These are phyloP conservation scores for Aureobasidium sp. DNA, from an alignment of 2,329 filamentous ascomycete species.

Conservation along the genomic window DNA sequence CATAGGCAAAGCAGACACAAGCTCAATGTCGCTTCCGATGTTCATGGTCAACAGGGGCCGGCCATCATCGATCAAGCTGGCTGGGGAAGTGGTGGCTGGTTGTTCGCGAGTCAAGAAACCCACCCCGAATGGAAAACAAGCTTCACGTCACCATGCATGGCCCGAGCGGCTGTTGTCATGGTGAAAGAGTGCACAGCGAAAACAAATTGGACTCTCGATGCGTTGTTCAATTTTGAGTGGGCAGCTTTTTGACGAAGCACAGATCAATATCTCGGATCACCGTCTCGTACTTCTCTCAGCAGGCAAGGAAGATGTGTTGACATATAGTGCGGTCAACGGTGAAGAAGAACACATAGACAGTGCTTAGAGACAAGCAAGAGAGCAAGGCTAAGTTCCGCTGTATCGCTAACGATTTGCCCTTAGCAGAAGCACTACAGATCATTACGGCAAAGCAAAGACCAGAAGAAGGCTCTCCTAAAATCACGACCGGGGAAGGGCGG, in stretches of 20 bases:
- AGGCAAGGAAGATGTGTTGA: background rate
- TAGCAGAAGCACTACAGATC: background rate
- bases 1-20: background rate
- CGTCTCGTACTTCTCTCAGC: background rate
- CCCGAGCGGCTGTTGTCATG: slow-evolving; percentile 5
- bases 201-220: background rate
- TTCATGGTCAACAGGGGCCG: background rate
- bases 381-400: background rate
- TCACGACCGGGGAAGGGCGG: background rate
- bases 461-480: background rate
- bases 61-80: background rate
- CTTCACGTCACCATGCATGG: background rate
- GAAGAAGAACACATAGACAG: background rate
- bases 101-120: slow-evolving; percentile 2
- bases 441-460: slow-evolving; percentile 2
- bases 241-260: background rate
- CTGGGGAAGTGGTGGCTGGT: background rate
- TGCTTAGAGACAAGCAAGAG: background rate
- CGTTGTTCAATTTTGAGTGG: slow-evolving; percentile 9
- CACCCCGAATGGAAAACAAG: background rate
- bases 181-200: background rate
- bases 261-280: background rate
- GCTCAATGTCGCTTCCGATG: background rate
- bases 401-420: background rate
- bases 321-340: background rate